Evolutionary conservation across 2,329 filamentous ascomycete species (phyloP), one percentile per base, ranked within the genome.

Genomic region (Calycina marina): DNA sequence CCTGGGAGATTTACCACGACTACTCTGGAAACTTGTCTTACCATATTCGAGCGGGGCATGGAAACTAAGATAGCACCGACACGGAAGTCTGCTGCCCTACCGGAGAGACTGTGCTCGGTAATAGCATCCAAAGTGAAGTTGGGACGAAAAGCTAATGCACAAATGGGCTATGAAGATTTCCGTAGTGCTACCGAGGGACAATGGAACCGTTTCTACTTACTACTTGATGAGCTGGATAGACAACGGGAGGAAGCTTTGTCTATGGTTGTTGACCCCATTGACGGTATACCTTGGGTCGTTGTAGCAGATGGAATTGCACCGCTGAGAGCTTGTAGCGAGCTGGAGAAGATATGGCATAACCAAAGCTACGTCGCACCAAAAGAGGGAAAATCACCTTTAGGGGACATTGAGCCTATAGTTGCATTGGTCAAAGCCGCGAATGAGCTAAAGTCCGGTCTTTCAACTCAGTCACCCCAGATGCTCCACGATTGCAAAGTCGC

Each of bases 171-270:
- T 44, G 72, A 79, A 14, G 67, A 76, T 36, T 90, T 86, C 51
- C 69, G 79, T 35, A 61, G 65, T 18, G 75, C 82, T 18, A 75
- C 78, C 32, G 79, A 90, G 49, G 67, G 70, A 8, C 85, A 93
- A 53, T 98, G 90, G 90, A 74, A 80, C 40, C 72, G 81, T 31
- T 93, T 93, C 55, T 93, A 85, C 59, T 75, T 85, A 18, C 66
- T 96, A 12, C 67, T 93, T 12, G 66, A 81, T 9, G 86, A 93
- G 51, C 61, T 98, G 25, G 85, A 96, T 51, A 85, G 80, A 47
- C 77, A 83, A 47, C 69, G 86, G 48, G 78, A 80, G 12, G 86
- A 94, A 49, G 77, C 82, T 0, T 58, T 96, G 27, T 76, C 81
- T 1, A 61, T 96, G 27, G 71, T 76, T 1, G 74, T 82, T 34